Evolutionary conservation across 1,139 yeast genomes (phyloP).

Genomic region (Diutina mesorugosa): DNA sequence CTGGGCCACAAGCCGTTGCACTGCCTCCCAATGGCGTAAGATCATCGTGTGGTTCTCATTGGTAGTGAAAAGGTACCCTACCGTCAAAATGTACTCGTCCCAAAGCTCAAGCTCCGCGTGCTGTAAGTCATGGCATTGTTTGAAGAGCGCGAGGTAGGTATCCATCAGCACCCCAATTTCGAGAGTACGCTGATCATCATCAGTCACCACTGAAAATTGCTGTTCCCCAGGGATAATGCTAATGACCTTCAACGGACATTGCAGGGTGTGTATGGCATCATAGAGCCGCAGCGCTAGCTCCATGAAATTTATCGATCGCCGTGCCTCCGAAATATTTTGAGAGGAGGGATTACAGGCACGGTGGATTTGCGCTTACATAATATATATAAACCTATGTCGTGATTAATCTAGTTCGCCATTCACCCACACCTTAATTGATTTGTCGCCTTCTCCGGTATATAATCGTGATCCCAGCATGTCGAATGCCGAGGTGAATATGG

Average conservation of each 20-base stretch:
- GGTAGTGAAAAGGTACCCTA: conserved; percentile 25
- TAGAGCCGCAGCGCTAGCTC: not conserved
- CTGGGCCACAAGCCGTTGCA: not conserved
- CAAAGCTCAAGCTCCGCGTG: conserved; percentile 2
- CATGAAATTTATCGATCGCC: not conserved
- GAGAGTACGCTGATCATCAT: conserved; percentile 10
- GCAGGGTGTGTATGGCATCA: not conserved
- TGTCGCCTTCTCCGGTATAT: conserved; percentile 83
- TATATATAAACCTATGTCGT: not conserved
- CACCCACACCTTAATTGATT: conserved; percentile 76
- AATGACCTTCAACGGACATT: not conserved
- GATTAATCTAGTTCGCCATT: not conserved
- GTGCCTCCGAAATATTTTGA: not conserved
- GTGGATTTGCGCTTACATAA: not conserved
- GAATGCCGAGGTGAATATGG: conserved; percentile 66
- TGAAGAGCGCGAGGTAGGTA: conserved; percentile 19
- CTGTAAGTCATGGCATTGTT: conserved; percentile 18
- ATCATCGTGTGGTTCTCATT: conserved; percentile 27
- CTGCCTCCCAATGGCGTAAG: conserved; percentile 12
- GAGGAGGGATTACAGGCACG: not conserved
- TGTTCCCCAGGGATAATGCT: not conserved
- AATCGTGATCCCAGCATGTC: conserved; percentile 73
- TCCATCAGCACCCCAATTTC: conserved; percentile 24
- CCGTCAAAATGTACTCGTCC: conserved; percentile 12
- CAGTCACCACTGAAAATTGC: conserved; percentile 4